These are phyloP conservation scores for Microbotryum silenes-acaulis DNA, from an alignment of 1,284 basidiomycete species.

Conservation along the genomic window DNA sequence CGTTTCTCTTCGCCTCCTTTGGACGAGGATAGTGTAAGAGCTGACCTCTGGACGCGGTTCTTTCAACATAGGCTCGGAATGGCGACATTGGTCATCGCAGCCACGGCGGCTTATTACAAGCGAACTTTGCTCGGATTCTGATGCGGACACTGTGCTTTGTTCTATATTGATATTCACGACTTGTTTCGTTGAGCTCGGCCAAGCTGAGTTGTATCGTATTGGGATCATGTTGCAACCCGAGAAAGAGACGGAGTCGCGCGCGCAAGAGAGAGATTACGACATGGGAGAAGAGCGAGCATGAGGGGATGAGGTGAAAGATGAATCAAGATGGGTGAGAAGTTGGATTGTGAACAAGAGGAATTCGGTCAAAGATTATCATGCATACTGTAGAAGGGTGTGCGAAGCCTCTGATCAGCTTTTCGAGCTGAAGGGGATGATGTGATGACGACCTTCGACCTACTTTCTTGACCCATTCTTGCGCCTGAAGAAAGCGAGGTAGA, in stretches of 20 bases:
- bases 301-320: background rate
- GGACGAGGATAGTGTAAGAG: background rate
- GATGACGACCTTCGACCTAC: conserved; percentile 7
- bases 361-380: background rate
- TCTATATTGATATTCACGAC: too few species aligned
- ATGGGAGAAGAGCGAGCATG: too few species aligned
- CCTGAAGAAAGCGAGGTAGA: conserved; percentile 9
- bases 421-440: background rate
- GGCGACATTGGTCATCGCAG: conserved; percentile 6
- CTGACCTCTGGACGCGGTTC: background rate
- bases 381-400: background rate
- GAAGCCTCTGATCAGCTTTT: background rate
- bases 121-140: background rate
- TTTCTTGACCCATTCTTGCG: conserved; percentile 36
- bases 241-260: background rate
- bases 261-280: too few species aligned
- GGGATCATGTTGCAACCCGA: background rate
- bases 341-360: background rate
- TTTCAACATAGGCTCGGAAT: conserved; percentile 11
- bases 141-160: too few species aligned
- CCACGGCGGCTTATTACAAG: background rate
- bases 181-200: background rate
- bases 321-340: background rate
- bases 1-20: background rate
- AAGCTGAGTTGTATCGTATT: background rate